Evolutionary conservation across 2,329 filamentous ascomycete genomes (phyloP).

Genomic region (Fusarium sp.): DNA sequence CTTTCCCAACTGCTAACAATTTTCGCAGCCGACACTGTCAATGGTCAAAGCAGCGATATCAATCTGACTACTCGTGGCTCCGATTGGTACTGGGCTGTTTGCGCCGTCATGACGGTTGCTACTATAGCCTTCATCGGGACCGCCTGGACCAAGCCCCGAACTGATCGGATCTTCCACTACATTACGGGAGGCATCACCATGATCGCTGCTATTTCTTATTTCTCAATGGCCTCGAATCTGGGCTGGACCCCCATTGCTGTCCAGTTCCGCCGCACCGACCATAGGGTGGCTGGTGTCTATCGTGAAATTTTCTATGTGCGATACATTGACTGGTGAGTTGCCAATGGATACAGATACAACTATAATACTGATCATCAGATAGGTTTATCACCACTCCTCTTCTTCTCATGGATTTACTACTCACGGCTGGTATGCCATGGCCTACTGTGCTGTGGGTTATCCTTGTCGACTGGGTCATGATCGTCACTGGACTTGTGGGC

Average conservation of each 20-base stretch:
- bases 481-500: conserved; percentile 57
- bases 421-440: conserved; percentile 69
- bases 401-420: conserved; percentile 70
- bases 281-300: conserved; percentile 60
- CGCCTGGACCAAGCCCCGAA: conserved; percentile 64
- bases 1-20: background rate
- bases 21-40: conserved; percentile 7
- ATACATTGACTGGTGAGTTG: conserved; percentile 58
- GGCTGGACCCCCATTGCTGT: conserved; percentile 60
- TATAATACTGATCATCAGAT: background rate
- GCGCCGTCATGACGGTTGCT: conserved; percentile 67
- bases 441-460: conserved; percentile 64
- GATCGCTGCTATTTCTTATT: conserved; percentile 64
- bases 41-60: conserved; percentile 56
- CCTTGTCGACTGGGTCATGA: conserved; percentile 61
- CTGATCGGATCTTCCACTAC: conserved; percentile 68
- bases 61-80: conserved; percentile 70
- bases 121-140: conserved; percentile 66
- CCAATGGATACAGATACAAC: too few relatives aligned
- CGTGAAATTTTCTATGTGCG: conserved; percentile 69
- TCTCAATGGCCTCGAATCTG: conserved; percentile 63
- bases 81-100: conserved; percentile 73
- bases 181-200: conserved; percentile 61
- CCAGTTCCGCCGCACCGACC: conserved; percentile 60
- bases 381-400: conserved; percentile 71